Evolutionary conservation across 148 eudicot genomes (phyloP).

Genomic region (Fagopyrum tataricum): DNA sequence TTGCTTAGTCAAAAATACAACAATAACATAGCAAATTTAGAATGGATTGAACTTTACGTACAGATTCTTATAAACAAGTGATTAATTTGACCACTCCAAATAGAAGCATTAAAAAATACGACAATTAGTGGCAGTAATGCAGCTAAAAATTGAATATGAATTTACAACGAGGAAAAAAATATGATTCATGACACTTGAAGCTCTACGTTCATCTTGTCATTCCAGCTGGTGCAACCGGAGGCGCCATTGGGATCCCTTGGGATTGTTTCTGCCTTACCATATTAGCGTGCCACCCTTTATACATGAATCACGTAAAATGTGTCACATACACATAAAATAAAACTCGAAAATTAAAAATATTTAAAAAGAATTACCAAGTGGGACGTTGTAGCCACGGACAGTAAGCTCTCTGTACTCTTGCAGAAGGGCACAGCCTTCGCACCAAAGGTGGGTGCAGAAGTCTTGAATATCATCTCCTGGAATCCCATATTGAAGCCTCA

Average conservation of each 20-base stretch:
- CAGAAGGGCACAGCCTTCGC: constrained; percentile 30
- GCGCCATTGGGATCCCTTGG: background rate
- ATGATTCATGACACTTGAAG: too few species aligned
- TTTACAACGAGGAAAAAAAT: too few species aligned
- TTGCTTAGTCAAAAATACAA: too few species aligned
- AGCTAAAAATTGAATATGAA: too few species aligned
- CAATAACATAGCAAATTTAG: too few species aligned
- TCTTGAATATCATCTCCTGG: constrained; percentile 16
- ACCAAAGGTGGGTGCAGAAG: constrained; percentile 18
- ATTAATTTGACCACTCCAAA: too few species aligned
- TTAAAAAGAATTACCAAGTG: background rate
- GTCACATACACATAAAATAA: too few species aligned
- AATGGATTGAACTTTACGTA: too few species aligned
- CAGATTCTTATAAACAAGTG: too few species aligned
- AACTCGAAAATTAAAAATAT: background rate
- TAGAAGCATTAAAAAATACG: too few species aligned
- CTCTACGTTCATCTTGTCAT: background rate
- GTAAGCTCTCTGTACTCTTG: constrained; percentile 36
- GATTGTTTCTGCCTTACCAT: background rate
- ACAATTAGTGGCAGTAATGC: too few species aligned
- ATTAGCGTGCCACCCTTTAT: constrained; percentile 18
- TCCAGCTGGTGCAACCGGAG: background rate
- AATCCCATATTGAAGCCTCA: constrained; percentile 22
- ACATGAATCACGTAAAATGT: too few species aligned
- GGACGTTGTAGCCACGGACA: constrained; percentile 16